A percentile compares a stretch with the other conserved stretches of the same genome.
Conservation (phyloP, 225 moss, liverwort and hornwort species). For the Asterella californica region DNA sequence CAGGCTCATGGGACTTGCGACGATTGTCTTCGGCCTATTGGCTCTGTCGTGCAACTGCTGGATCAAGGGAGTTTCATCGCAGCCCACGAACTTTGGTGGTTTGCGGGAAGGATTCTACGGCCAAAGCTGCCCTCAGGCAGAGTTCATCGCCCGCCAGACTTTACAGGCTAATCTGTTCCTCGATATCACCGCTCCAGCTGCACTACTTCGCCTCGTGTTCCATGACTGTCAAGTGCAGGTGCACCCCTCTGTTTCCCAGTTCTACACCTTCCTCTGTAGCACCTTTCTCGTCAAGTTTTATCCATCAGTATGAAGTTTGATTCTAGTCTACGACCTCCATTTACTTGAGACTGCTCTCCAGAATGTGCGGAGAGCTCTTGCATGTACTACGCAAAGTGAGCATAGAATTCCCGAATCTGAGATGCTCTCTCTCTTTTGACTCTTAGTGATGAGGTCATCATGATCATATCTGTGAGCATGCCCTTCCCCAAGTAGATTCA, state of each 20-base stretch:
- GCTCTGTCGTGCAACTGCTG: conserved; percentile 15
- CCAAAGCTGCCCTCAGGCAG: conserved; percentile 46
- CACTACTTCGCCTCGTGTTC: conserved; percentile 72
- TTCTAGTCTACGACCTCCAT: too few relatives aligned
- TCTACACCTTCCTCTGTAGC: background rate
- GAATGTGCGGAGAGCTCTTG: too few relatives aligned
- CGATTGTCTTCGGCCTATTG: background rate
- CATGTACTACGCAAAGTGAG: too few relatives aligned
- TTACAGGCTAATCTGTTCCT: conserved; percentile 29
- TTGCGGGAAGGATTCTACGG: conserved; percentile 40
- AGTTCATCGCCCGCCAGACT: conserved; percentile 40
- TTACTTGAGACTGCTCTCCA: too few relatives aligned
- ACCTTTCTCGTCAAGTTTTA: background rate
- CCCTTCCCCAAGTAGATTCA: too few relatives aligned
- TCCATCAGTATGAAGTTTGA: too few relatives aligned
- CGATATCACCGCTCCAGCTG: conserved; percentile 60
- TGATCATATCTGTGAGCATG: too few relatives aligned
- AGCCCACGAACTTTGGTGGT: background rate
- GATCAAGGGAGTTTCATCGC: conserved; percentile 20
- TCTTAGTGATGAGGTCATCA: too few relatives aligned
- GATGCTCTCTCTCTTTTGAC: too few relatives aligned
- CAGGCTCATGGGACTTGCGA: conserved; percentile 17
- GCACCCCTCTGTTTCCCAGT: background rate
- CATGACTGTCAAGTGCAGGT: conserved; percentile 92
- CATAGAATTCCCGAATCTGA: too few relatives aligned